Conservation (phyloP, 495 filamentous ascomycete genomes). For the Podospora didyma region DNA sequence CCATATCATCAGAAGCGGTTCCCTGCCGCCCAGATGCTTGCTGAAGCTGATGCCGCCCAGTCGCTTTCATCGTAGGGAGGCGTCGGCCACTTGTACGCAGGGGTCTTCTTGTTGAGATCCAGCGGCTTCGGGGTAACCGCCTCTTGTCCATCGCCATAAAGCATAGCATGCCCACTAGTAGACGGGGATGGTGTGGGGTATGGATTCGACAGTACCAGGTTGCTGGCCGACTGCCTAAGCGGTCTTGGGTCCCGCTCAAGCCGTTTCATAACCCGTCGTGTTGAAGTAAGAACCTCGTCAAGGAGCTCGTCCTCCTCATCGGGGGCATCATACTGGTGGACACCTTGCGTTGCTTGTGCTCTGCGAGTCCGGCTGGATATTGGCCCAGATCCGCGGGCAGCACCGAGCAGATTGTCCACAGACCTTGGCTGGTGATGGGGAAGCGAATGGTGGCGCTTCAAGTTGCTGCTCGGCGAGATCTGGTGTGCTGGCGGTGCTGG, state of each 20-base stretch:
- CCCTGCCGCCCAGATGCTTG: conserved; percentile 69
- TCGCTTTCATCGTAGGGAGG: conserved; percentile 86
- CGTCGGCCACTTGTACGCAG: conserved; percentile 83
- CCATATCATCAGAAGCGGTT: conserved; percentile 43
- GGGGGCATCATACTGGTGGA: conserved; percentile 87
- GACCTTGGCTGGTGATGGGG: conserved; percentile 64
- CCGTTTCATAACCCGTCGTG: conserved; percentile 46
- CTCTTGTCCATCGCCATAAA: conserved; percentile 65
- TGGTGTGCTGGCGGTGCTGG: conserved; percentile 52
- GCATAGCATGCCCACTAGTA: conserved; percentile 68
- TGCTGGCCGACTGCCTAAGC: conserved; percentile 53
- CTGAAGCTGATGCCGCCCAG: conserved; percentile 77
- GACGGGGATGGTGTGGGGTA: conserved; percentile 93
- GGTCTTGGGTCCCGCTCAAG: conserved; percentile 48
- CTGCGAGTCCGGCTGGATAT: conserved; percentile 81
- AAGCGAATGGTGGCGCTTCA: conserved; percentile 72
- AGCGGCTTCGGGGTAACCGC: conserved; percentile 55
- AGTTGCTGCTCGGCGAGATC: conserved; percentile 46
- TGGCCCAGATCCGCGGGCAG: conserved; percentile 52
- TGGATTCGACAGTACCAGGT: conserved; percentile 63
- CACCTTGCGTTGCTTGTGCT: conserved; percentile 69
- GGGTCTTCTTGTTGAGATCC: conserved; percentile 47
- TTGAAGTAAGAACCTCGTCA: conserved; percentile 65
- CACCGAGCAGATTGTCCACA: conserved; percentile 57
- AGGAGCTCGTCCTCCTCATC: conserved; percentile 96